Evolutionary conservation across 768 basidiomycete genomes (phyloP), one percentile per base, ranked within the genome.

Genomic region (Auriscalpium vulgare): DNA sequence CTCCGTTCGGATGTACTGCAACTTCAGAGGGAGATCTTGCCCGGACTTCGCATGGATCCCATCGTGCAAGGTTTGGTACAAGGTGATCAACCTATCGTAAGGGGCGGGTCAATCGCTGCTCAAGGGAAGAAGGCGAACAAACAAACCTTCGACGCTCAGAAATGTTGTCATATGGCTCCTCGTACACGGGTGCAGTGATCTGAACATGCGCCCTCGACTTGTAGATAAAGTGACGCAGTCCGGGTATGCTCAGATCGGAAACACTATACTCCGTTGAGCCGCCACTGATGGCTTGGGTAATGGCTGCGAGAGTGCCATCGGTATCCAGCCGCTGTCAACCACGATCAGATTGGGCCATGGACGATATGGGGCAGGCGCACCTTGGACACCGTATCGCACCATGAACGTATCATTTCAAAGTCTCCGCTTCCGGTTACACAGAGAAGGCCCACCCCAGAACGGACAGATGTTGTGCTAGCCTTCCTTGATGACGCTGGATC

Each of bases 161-260:
- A 0, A 73, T 61, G 37, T 74, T 75, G 45, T 86, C 82, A 63
- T 97, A 95, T 7, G 88, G 89, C 16, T 89, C 90, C 66, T 94
- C 91, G 69, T 87, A 95, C n/a, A 70, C 67, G 3, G 97, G 94
- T 59, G 78, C 72, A 0, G 95, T 97, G 37, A 95, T 78, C 67
- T 99, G 97, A 17, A 99, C 94, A 63, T 91, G 83, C 8, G 81
- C 74, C 11, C 91, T 79, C 10, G 90, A 91, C 72, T 97, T 97
- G 76, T 97, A 98, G 49, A 97, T 72, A 66, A 97, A 99, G 69
- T 99, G 97, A 35, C 91, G 82, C 34, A 98, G 71, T 2, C 94
- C 94, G 3, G 92, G 92, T 60, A 95, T 86, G n/a, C 83, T 82
- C 10, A 97, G 72, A 54, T 88, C 85, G 3, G 83, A 83, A 54